Evolutionary conservation across 2,329 filamentous ascomycete genomes (phyloP).

Genomic region (Monosporascus ibericus): DNA sequence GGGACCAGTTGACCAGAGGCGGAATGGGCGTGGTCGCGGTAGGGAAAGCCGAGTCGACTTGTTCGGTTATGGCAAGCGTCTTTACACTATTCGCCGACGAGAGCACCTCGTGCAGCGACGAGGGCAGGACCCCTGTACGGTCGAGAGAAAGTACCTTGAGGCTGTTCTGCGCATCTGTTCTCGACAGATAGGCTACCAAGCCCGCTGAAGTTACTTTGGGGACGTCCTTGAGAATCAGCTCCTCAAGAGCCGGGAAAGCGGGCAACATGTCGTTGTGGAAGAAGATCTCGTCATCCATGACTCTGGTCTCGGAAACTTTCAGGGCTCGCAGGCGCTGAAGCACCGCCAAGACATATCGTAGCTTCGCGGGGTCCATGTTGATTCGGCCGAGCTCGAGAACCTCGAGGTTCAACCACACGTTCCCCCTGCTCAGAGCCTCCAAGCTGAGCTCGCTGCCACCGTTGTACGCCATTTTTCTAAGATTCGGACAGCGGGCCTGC

Average conservation of each 20-base stretch:
- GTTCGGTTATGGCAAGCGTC: slow-evolving; percentile 49
- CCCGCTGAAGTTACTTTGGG: slow-evolving; percentile 68
- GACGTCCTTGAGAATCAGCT: slow-evolving; percentile 65
- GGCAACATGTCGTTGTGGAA: slow-evolving; percentile 58
- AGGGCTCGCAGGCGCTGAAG: slow-evolving; percentile 66
- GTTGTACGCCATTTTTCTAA: slow-evolving; percentile 85
- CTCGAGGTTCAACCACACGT: slow-evolving; percentile 64
- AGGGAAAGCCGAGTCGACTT: slow-evolving; percentile 45
- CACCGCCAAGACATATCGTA: slow-evolving; percentile 65
- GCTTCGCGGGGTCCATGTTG: slow-evolving; percentile 61
- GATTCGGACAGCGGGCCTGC: slow-evolving; percentile 72
- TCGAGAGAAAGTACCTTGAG: slow-evolving; percentile 66
- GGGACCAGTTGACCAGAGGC: slow-evolving; percentile 60
- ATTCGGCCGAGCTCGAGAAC: slow-evolving; percentile 65
- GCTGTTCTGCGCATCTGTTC: slow-evolving; percentile 49
- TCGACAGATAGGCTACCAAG: slow-evolving; percentile 60
- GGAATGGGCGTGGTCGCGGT: slow-evolving; percentile 45
- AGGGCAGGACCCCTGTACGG: slow-evolving; percentile 62
- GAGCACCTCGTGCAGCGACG: slow-evolving; percentile 55
- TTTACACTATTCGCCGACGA: slow-evolving; percentile 50
- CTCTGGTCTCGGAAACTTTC: slow-evolving; percentile 63
- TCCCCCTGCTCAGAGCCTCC: slow-evolving; percentile 59
- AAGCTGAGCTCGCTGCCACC: slow-evolving; percentile 73
- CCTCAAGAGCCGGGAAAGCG: slow-evolving; percentile 67
- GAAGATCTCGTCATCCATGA: slow-evolving; percentile 74